These are phyloP conservation scores for Lactarius hatsudake DNA, from an alignment of 768 basidiomycete species.

Conservation along the genomic window DNA sequence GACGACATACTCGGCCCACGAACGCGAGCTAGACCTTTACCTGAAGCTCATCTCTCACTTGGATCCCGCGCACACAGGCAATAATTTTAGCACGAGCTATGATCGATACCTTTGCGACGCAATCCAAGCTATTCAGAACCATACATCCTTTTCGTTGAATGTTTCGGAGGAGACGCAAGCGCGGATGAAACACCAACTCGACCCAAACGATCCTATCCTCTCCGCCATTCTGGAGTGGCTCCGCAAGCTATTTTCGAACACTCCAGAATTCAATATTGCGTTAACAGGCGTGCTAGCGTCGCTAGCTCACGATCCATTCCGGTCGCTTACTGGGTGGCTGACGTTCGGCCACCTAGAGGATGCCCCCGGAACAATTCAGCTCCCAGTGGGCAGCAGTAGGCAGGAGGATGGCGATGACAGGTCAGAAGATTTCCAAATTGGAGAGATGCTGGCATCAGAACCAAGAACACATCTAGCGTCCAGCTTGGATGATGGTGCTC, in stretches of 20 bases:
- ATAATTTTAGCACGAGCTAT: slow-evolving; percentile 81
- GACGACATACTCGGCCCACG: slow-evolving; percentile 76
- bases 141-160: slow-evolving; percentile 53
- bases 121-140: slow-evolving; percentile 60
- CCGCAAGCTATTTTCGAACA: slow-evolving; percentile 78
- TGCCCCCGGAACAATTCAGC: slow-evolving; percentile 20
- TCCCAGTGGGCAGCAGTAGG: slow-evolving; percentile 27
- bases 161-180: slow-evolving; percentile 40
- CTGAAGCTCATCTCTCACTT: slow-evolving; percentile 74
- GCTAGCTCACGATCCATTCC: slow-evolving; percentile 80
- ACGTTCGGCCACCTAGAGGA: slow-evolving; percentile 57
- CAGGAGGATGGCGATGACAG: slow-evolving; percentile 69
- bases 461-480: slow-evolving; percentile 59
- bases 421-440: slow-evolving; percentile 74
- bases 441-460: slow-evolving; percentile 59
- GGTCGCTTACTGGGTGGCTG: slow-evolving; percentile 87
- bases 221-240: slow-evolving; percentile 67
- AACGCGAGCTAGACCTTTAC: slow-evolving; percentile 81
- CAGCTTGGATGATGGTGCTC: slow-evolving; percentile 65
- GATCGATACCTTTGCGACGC: slow-evolving; percentile 82
- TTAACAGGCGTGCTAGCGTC: slow-evolving; percentile 80
- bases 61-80: slow-evolving; percentile 63
- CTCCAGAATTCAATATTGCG: slow-evolving; percentile 84
- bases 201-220: slow-evolving; percentile 74
- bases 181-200: slow-evolving; percentile 68